Base-by-base conservation (phyloP, 805 yeast genomes). In the Metschnikowia kunwiensis region DNA sequence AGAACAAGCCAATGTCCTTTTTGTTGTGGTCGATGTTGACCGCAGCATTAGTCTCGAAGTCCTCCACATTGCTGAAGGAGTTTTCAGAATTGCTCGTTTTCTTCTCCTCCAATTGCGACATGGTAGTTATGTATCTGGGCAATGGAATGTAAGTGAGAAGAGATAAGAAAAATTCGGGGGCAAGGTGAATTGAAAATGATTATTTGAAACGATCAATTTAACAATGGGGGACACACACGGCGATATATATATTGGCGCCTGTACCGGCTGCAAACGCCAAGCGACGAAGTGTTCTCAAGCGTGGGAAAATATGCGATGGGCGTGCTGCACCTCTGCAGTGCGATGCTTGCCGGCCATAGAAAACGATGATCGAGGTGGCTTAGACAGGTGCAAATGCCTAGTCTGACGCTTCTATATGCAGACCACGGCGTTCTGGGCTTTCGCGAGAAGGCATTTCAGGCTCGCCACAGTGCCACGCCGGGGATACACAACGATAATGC, bases 1-100 rank as follows among this genome's bases (percentile, higher is more conserved):
- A 67, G 20, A 71, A 38, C 27, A 59, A 55, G 4, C 77, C 76
- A 33, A 70, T 69, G 32, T 66, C 61, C 51, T 71, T 72, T 34
- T 51, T 55, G 55, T 70, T 70, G 40, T 65, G 57, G 45, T 71
- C 77, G 12, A 68, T 34, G 46, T 65, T 58, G 20, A 67, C 63
- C 29, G 62, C 58, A 20, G 45, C 43, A 15, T 37, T 38, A 21
- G 44, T 27, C 34, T 47, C 49, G 25, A 38, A 33, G 30, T 47
- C 51, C 33, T 39, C 44, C n/a, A 34, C 27, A 19, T 30, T 30
- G 10, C 35, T 26, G 20, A 40, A 24, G 22, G 29, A 24, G 17
- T 31, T 38, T 23, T 23, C 37, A 12, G 43, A 34, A 9, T 20
- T 19, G 14, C 32, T 43, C 26, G 42, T 27, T 27, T 43, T 45